Evolutionary conservation across 495 filamentous ascomycete genomes (phyloP).

Genomic region (Astrocystis sublimbata): DNA sequence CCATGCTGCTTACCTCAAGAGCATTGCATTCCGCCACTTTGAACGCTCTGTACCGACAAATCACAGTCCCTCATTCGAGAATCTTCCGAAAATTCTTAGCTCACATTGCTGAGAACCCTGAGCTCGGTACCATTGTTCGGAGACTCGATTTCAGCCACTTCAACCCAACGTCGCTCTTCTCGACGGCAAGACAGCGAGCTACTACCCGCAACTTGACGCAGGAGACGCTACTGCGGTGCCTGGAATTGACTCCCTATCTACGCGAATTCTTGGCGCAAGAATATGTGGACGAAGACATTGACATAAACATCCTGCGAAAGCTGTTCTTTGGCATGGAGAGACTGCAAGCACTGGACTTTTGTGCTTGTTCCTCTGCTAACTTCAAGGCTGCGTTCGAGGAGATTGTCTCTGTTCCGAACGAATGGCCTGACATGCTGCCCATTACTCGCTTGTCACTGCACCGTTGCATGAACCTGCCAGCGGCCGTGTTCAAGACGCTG

Average conservation of each 20-base stretch:
- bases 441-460: slow-evolving; percentile 75
- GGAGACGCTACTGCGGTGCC: slow-evolving; percentile 70
- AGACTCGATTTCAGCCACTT: slow-evolving; percentile 88
- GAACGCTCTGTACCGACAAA: slow-evolving; percentile 74
- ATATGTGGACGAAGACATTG: slow-evolving; percentile 78
- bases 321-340: slow-evolving; percentile 72
- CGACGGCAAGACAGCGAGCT: slow-evolving; percentile 75
- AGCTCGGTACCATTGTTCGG: slow-evolving; percentile 75
- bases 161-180: slow-evolving; percentile 78
- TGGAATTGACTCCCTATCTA: slow-evolving; percentile 74
- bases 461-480: slow-evolving; percentile 73
- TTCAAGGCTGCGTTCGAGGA: slow-evolving; percentile 63
- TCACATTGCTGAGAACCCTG: slow-evolving; percentile 67
- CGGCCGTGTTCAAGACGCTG: slow-evolving; percentile 67
- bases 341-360: slow-evolving; percentile 74
- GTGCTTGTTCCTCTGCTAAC: slow-evolving; percentile 68
- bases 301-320: slow-evolving; percentile 66
- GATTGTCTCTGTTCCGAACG: slow-evolving; percentile 34
- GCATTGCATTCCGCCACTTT: slow-evolving; percentile 76
- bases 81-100: slow-evolving; percentile 84
- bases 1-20: slow-evolving; percentile 73
- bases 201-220: slow-evolving; percentile 82
- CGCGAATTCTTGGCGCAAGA: slow-evolving; percentile 83
- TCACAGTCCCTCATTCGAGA: slow-evolving; percentile 83
- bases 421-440: slow-evolving; percentile 54